Evolutionary conservation across 2,329 filamentous ascomycete species (phyloP), one percentile per base, ranked within the genome.

Genomic region (Arthrocladium fulminans): DNA sequence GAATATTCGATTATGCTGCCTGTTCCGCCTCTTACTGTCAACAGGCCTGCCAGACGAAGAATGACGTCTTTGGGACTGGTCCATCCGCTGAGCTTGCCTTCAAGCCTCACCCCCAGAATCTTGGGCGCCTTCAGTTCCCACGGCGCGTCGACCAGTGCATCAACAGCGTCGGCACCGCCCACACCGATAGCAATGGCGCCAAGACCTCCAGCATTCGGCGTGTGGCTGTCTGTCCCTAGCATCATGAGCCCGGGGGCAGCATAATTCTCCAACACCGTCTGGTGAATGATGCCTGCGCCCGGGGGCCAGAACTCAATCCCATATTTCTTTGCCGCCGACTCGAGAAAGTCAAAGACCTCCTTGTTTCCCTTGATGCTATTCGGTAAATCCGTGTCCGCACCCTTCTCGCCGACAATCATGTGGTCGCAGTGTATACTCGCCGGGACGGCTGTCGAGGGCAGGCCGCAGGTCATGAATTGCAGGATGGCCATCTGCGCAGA

Each of bases 341-440:
- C 90, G 49, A 98, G 70, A 66, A 98, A 98, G 68, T 95, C 88
- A 64, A 96, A 98, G 0, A 98, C 89, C 73, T 98, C 92, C 66
- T 88, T 88, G 69, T 98, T 98, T 40, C 86, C 84, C 67, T 83
- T 76, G 54, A 98, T 94, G 35, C 88, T 92, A 25, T 83, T 80
- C 23, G 84, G 79, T 53, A 98, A 71, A 70, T 98, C 92, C 20
- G 81, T 78, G 60, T 90, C 83, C 29, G 90, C 92, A 51, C 92
- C 92, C 64, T 83, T 85, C 69, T 94, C 84, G 49, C 90, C 92
- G 24, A 97, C 90, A 70, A 98, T 97, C 81, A 98, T 83, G 68
- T 98, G 92, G 72, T 98, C 92, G 70, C 92, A 98, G 73, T 98
- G 92, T 59, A 97, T 96, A 66, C 89, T 96, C 42, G 92, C 90